Conservation (phyloP, 805 yeast genomes). For the Scheffersomyces spartinae region DNA sequence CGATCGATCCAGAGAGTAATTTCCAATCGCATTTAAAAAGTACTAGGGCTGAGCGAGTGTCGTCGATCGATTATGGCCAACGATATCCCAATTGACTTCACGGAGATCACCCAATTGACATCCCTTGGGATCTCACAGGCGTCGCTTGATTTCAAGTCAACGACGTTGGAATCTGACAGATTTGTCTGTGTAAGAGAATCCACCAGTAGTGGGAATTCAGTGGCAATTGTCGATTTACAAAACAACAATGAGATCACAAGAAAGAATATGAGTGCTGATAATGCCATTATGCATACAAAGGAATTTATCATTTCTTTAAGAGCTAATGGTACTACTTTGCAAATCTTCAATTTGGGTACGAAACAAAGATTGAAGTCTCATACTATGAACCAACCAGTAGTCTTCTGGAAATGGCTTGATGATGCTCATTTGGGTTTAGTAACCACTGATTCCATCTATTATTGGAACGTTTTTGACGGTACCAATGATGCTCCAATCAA, state of each 20-base stretch:
- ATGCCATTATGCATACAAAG: slow-evolving; percentile 92
- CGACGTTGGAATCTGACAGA: slow-evolving; percentile 88
- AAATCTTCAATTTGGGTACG: slow-evolving; percentile 78
- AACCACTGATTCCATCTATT: slow-evolving; percentile 62
- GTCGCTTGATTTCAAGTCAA: slow-evolving; percentile 83
- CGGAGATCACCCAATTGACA: slow-evolving; percentile 86
- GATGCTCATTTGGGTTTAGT: slow-evolving; percentile 69
- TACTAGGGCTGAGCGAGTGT: too few relatives aligned
- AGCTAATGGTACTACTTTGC: slow-evolving; percentile 94
- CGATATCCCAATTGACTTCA: slow-evolving; percentile 93
- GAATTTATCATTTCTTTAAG: slow-evolving; percentile 83
- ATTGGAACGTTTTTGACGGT: slow-evolving; percentile 79
- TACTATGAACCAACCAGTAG: slow-evolving; percentile 77
- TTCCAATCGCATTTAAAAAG: too few relatives aligned
- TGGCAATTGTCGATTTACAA: slow-evolving; percentile 80
- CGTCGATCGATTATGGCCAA: too few relatives aligned
- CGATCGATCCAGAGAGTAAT: too few relatives aligned
- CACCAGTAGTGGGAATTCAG: slow-evolving; percentile 53
- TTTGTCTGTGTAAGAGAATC: slow-evolving; percentile 76
- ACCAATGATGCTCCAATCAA: slow-evolving; percentile 68
- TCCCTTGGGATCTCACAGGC: slow-evolving; percentile 75
- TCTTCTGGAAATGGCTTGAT: slow-evolving; percentile 91
- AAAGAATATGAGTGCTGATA: slow-evolving; percentile 94
- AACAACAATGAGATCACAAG: slow-evolving; percentile 72
- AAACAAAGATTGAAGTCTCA: slow-evolving; percentile 85